phyloP scores from a whole-genome alignment of 192 early-diverging fungal species.

The Rhizophagus clarus region DNA sequence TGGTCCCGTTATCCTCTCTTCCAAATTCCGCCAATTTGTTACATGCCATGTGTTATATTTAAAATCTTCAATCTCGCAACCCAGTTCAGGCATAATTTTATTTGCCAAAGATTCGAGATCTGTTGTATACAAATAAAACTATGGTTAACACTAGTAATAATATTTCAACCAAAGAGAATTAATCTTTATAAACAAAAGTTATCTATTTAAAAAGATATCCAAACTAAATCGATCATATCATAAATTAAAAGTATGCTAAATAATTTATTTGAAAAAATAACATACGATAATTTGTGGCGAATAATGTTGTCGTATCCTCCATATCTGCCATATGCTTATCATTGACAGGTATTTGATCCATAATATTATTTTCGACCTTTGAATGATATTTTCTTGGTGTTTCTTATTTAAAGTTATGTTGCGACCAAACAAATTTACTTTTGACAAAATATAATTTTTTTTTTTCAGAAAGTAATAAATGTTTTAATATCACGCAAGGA shows the following conservation, averaged over 20 bases:
- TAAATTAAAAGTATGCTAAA: neutral
- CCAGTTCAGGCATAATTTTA: conserved; percentile 41
- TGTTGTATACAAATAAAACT: conserved; percentile 15
- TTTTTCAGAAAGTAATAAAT: too few relatives aligned
- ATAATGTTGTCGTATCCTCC: conserved; percentile 28
- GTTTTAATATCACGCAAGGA: too few relatives aligned
- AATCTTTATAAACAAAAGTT: neutral
- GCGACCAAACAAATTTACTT: too few relatives aligned
- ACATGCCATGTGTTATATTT: conserved; percentile 45
- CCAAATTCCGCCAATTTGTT: conserved; percentile 41
- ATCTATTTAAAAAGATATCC: neutral
- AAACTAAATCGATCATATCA: neutral
- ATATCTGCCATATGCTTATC: conserved; percentile 37
- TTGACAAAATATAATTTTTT: too few relatives aligned
- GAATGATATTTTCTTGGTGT: too few relatives aligned
- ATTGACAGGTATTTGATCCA: conserved; percentile 35
- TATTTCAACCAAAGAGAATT: too few relatives aligned
- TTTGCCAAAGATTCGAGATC: conserved; percentile 42
- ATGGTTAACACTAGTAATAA: too few relatives aligned
- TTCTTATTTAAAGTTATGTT: too few relatives aligned
- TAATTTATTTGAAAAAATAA: neutral
- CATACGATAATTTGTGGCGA: conserved; percentile 23
- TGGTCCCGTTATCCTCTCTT: conserved; percentile 47
- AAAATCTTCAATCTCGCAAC: conserved; percentile 44
- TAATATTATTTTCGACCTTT: conserved; percentile 35